A percentile compares a stretch with the other conserved stretches of the same genome.
Conservation (phyloP, 2,329 filamentous ascomycete genomes). For the Capronia epimyces region DNA sequence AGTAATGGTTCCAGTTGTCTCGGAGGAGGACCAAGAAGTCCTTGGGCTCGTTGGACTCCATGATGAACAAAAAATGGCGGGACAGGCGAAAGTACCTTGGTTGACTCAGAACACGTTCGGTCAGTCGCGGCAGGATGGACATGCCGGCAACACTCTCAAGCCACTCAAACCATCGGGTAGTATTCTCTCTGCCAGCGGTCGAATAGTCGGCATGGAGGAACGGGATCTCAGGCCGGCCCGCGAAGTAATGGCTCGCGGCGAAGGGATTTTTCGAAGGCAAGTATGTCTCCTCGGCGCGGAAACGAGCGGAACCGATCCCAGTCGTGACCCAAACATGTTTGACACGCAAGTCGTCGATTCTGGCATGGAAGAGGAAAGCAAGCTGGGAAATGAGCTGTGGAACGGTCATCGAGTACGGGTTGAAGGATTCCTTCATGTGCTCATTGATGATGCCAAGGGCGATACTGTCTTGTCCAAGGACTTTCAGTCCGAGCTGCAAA, state of each 20-base stretch:
- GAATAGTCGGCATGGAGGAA: slow-evolving; percentile 7
- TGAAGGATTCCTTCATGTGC: slow-evolving; percentile 2
- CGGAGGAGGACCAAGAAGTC: slow-evolving; percentile 6
- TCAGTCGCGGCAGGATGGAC: slow-evolving; percentile 5
- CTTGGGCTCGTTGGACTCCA: background rate
- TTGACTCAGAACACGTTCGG: background rate
- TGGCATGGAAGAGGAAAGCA: slow-evolving; percentile 3
- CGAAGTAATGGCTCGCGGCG: slow-evolving; percentile 6
- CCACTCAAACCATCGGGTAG: slow-evolving; percentile 1
- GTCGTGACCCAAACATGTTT: slow-evolving; percentile 6
- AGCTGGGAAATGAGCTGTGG: slow-evolving; percentile 4
- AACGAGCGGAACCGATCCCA: background rate
- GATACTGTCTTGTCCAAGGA: slow-evolving; percentile 2
- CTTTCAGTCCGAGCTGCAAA: slow-evolving; percentile 5
- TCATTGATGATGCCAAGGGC: background rate
- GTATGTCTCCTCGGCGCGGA: slow-evolving; percentile 1
- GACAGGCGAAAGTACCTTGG: slow-evolving; percentile 3
- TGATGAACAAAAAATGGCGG: slow-evolving; percentile 3
- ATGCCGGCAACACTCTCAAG: slow-evolving; percentile 2
- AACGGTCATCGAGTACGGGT: background rate
- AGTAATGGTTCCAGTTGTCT: slow-evolving; percentile 8
- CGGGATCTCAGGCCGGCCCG: background rate
- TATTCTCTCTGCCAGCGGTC: background rate
- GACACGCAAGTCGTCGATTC: slow-evolving; percentile 2
- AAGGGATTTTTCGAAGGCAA: slow-evolving; percentile 1